Base-by-base conservation (phyloP, 257 asterid genomes). In the Striga asiatica region DNA sequence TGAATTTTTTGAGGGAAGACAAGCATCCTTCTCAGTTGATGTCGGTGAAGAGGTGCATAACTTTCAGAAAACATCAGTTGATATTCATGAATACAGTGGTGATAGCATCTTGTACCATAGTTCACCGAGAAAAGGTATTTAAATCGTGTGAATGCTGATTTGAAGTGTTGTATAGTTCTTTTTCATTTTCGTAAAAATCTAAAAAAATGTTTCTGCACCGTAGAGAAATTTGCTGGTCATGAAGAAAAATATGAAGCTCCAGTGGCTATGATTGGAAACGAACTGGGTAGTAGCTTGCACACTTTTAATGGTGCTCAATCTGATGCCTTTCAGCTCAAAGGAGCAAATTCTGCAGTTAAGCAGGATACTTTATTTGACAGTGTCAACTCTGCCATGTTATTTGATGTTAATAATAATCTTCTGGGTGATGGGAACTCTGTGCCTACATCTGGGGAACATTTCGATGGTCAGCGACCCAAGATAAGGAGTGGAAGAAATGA, bases 391-490 rank as follows among this genome's bases (percentile, higher is more conserved):
- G 57, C 62, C 31, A 24, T 66, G 31, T 59, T 77, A 31, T 68
- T 53, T 67, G 88, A 71, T 72, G 64, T 19, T 23, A 74, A 68
- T 50, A 66, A 50, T 35, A 63, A 69, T 51, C 69, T 72, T 58
- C 75, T 71, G 37, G 74, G 66, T 51, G 88, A 80, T 57, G 57
- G 70, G 0, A 74, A 68, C 56, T 71, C 47, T 24, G 43, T 43
- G 72, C 70, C 73, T 20, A 60, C 84, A 53, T 28, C 85, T 3
- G 93, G 72, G 60, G 81, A 61, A 38, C 59, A 71, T 62, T 61
- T 77, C 77, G 80, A 81, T 64, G 87, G 70, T 22, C 74, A 52
- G 50, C 45, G 62, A 16, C 80, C 56, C 39, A 65, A 67, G 69
- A 62, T 76, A 62, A 79, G 60, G 60, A 63, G 60, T 62, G 61